Evolutionary conservation across 2,329 filamentous ascomycete species (phyloP).

Genomic region (Verticillium tricorpus): DNA sequence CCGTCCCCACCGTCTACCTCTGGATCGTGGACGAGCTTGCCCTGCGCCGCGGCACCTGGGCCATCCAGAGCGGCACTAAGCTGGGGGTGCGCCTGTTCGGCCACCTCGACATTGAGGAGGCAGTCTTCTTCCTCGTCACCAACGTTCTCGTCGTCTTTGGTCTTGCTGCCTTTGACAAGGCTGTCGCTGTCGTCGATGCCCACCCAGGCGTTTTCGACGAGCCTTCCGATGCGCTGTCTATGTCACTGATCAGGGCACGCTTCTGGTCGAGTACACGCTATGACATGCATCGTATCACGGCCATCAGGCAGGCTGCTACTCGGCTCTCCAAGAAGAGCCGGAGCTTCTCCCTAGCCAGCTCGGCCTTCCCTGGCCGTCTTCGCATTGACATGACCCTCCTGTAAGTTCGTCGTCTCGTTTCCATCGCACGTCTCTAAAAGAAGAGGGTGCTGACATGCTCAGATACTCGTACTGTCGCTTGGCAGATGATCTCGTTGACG

Average conservation of each 20-base stretch:
- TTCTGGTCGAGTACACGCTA: constrained; percentile 41
- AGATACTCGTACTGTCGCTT: constrained; percentile 71
- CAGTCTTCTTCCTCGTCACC: constrained; percentile 67
- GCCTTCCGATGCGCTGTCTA: constrained; percentile 37
- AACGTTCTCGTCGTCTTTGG: constrained; percentile 68
- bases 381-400: constrained; percentile 64
- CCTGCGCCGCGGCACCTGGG: constrained; percentile 65
- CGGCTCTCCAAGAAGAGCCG: constrained; percentile 61
- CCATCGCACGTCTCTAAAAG: not conserved
- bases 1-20: constrained; percentile 62
- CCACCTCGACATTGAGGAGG: constrained; percentile 68
- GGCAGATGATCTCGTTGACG: constrained; percentile 69
- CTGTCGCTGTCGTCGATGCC: constrained; percentile 58
- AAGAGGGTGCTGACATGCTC: constrained; percentile 7
- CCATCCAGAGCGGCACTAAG: constrained; percentile 64
- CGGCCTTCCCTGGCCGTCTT: constrained; percentile 62
- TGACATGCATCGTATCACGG: constrained; percentile 52
- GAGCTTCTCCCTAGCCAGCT: constrained; percentile 70
- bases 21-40: constrained; percentile 70
- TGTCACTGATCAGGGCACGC: constrained; percentile 49
- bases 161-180: constrained; percentile 64
- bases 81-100: constrained; percentile 59
- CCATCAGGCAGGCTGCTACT: constrained; percentile 53
- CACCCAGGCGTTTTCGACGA: constrained; percentile 55
- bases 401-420: constrained; percentile 25